These are phyloP conservation scores for Phialophora verrucosa DNA, from an alignment of 2,329 filamentous ascomycete genomes.

Conservation along the genomic window DNA sequence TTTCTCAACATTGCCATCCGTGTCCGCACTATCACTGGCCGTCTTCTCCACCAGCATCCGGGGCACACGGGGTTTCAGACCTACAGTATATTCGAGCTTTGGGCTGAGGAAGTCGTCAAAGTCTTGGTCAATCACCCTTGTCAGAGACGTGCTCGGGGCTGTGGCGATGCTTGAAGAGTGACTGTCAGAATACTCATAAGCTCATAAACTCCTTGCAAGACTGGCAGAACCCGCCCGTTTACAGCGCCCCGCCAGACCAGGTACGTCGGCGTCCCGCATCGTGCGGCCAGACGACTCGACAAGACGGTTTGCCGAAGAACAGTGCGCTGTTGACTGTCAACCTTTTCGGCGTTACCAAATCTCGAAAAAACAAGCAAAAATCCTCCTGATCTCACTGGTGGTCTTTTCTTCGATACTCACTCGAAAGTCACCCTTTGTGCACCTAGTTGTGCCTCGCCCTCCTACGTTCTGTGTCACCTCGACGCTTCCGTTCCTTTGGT, in stretches of 20 bases:
- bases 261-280: not conserved
- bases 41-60: too few relatives aligned
- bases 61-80: not conserved
- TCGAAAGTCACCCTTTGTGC: conserved; percentile 1
- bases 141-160: not conserved
- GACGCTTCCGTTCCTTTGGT: conserved; percentile 11
- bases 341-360: not conserved
- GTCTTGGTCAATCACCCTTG: not conserved
- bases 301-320: not conserved
- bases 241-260: not conserved
- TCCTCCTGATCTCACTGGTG: not conserved
- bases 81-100: not conserved
- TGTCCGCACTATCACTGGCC: not conserved
- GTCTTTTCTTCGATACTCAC: conserved; percentile 11
- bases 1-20: not conserved
- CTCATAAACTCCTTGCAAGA: not conserved
- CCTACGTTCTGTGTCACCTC: conserved; percentile 22
- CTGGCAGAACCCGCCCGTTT: not conserved
- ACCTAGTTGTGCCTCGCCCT: conserved; percentile 12
- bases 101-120: not conserved
- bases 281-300: not conserved
- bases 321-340: not conserved
- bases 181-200: not conserved
- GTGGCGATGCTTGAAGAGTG: not conserved
- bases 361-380: not conserved